Evolutionary conservation across 352 stramenopile species (phyloP).

Genomic region (Aphanomyces cochlioides): DNA sequence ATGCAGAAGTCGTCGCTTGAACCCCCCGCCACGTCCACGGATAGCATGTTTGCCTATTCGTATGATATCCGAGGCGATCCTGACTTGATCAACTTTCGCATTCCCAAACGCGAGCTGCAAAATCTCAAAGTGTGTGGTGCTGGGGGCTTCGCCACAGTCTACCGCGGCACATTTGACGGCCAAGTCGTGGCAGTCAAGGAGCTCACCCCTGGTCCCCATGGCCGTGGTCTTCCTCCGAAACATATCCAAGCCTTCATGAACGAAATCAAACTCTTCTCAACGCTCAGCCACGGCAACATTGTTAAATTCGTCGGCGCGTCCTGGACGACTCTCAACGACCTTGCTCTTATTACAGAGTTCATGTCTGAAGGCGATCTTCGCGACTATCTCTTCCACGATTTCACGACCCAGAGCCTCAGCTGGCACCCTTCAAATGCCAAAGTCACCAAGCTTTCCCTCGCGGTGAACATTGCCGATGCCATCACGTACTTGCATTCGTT

Average conservation of each 20-base stretch:
- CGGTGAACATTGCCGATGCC: slow-evolving; percentile 36
- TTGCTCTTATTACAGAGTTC: slow-evolving; percentile 46
- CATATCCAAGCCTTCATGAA: slow-evolving; percentile 31
- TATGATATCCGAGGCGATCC: slow-evolving; percentile 26
- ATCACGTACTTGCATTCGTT: slow-evolving; percentile 43
- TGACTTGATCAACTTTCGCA: slow-evolving; percentile 17
- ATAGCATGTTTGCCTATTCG: slow-evolving; percentile 8
- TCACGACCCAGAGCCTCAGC: not conserved
- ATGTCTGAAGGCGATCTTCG: slow-evolving; percentile 38
- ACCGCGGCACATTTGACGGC: slow-evolving; percentile 19
- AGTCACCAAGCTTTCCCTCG: slow-evolving; percentile 22
- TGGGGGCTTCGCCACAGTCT: slow-evolving; percentile 27
- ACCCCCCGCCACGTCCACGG: not conserved
- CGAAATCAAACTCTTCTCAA: slow-evolving; percentile 29
- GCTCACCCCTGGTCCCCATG: slow-evolving; percentile 6
- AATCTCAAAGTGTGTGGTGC: slow-evolving; percentile 5
- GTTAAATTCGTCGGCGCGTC: slow-evolving; percentile 23
- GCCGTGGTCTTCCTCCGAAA: not conserved
- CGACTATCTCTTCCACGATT: slow-evolving; percentile 8
- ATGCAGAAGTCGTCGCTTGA: not conserved
- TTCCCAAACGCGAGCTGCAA: slow-evolving; percentile 24
- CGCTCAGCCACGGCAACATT: slow-evolving; percentile 29
- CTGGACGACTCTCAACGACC: slow-evolving; percentile 24
- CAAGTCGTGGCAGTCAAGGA: slow-evolving; percentile 30
- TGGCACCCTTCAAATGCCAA: not conserved